Base-by-base conservation (phyloP, 257 asterid species). In the Capsicum rhomboideum region DNA sequence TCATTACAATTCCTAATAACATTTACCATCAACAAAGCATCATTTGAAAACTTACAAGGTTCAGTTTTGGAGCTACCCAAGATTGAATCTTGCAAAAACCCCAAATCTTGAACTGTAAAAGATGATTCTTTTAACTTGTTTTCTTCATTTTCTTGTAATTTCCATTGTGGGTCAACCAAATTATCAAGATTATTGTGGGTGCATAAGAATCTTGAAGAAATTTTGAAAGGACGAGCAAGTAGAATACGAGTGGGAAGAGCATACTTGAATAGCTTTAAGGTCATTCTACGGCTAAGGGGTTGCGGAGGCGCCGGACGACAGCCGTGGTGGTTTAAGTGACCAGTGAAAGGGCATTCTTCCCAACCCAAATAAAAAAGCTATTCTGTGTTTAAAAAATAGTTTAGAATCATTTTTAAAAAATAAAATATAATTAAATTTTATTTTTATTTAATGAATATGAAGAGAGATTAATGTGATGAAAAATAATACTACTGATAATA, bases 91-190 rank as follows among this genome's bases (percentile, higher is more conserved):
- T 71, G 84, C 74, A 94, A 78, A 79, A 94, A 87, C 14, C 83
- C 86, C 61, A 93, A 87, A 52, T 93, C 98, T 58, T 89, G 89
- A 4, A 91, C 78, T 2, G 97, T 87, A 85, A 92, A 83, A 1
- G 72, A 64, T 10, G 84, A 86, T 11, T 87, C 49, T n/a, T 85
- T 82, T 10, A 87, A 82, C 52, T 17, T 82, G 1, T 50, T 77
- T 50, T 71, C 55, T 79, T 82, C 50, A 72, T 71, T 82, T 75
- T 85, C 89, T 55, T 84, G 87, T 72, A 77, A 85, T 17, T 81
- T 82, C 23, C 80, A 49, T 12, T 54, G 71, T 31, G 88, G 88
- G 88, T 85, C 78, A 54, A 68, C 66, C 72, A 91, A 80, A 26
- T 89, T 86, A 21, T 88, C 82, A 8, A 89, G 85, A 83, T n/a